A percentile compares a stretch with the other conserved stretches of the same genome.
Evolutionary conservation across 176 grass and related monocot genomes (phyloP).

Genomic region (Aegilops speltoides): DNA sequence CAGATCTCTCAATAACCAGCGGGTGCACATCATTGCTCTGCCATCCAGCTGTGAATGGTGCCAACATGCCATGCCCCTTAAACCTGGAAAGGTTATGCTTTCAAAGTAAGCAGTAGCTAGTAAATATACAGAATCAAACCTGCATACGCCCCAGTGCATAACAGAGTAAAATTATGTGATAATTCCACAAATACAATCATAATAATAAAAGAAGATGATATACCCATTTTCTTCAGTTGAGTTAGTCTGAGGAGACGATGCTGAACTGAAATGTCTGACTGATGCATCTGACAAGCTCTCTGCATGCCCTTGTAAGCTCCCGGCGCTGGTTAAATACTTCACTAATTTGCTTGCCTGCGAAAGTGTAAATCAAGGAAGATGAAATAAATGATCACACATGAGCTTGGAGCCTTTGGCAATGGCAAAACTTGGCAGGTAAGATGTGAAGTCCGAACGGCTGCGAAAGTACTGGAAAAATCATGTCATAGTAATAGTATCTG

Average conservation of each 20-base stretch:
- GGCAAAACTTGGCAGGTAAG: not conserved
- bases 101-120: not conserved
- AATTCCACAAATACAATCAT: not conserved
- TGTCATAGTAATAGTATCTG: not conserved
- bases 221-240: conserved; percentile 79
- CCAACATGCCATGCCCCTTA: conserved; percentile 97
- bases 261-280: conserved; percentile 58
- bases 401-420: not conserved
- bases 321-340: conserved; percentile 42
- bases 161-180: conserved; percentile 3
- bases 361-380: not conserved
- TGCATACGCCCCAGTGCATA: not conserved
- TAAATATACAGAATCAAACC: not conserved
- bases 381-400: not conserved
- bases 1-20: conserved; percentile 81
- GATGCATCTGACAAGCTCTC: conserved; percentile 35
- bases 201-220: not conserved
- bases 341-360: conserved; percentile 48
- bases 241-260: conserved; percentile 44
- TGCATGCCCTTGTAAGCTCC: conserved; percentile 36
- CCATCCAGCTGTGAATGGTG: conserved; percentile 98
- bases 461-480: not conserved
- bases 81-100: conserved; percentile 47
- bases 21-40: conserved; percentile 85
- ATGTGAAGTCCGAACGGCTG: not conserved